Conservation (phyloP, 1,284 basidiomycete genomes). For the Ceratobasidium sp. region DNA sequence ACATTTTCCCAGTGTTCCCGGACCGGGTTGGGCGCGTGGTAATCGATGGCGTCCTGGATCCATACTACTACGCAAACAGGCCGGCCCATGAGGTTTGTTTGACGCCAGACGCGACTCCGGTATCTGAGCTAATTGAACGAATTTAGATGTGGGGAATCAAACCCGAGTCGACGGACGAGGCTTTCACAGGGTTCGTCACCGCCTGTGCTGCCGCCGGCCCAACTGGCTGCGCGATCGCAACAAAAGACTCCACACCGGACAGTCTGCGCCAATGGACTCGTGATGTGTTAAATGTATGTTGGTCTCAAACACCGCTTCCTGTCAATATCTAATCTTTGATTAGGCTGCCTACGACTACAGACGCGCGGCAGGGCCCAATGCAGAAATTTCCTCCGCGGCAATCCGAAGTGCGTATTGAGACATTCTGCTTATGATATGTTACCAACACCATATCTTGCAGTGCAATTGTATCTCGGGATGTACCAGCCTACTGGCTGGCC, state of each 20-base stretch:
- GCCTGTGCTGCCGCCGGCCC: constrained; percentile 36
- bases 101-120: no score
- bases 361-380: background rate
- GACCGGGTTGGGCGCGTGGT: constrained; percentile 38
- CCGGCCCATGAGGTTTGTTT: constrained; percentile 1
- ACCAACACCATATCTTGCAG: background rate
- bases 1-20: constrained; percentile 26
- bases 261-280: constrained; percentile 16
- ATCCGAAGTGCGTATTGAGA: constrained; percentile 27
- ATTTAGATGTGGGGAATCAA: constrained; percentile 9
- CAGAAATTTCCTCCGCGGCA: background rate
- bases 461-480: constrained; percentile 12
- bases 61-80: constrained; percentile 14
- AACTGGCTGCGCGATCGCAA: constrained; percentile 33
- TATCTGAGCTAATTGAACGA: background rate
- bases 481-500: constrained; percentile 42
- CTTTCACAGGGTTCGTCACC: constrained; percentile 19
- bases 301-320: background rate
- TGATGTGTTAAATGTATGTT: constrained; percentile 36
- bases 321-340: no score
- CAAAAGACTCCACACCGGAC: constrained; percentile 13
- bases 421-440: background rate
- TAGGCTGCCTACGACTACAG: constrained; percentile 20
- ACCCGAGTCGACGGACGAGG: constrained; percentile 23
- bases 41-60: constrained; percentile 36